Evolutionary conservation across 2,329 filamentous ascomycete species (phyloP).

Genomic region (Penicillium sp.): DNA sequence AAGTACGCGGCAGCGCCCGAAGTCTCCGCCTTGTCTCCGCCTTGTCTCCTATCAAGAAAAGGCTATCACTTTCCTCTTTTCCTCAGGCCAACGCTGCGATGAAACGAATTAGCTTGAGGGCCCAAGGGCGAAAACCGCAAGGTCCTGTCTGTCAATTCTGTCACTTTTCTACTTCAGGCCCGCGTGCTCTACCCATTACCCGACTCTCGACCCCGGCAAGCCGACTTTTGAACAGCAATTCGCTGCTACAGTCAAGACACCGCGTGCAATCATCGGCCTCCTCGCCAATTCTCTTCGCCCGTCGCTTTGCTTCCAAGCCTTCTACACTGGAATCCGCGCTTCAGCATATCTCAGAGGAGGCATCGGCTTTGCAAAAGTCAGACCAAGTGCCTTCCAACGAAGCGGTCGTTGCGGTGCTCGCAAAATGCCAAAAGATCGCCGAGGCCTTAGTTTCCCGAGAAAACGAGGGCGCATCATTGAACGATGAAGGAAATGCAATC

Average conservation of each 20-base stretch:
- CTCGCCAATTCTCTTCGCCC: conserved; percentile 1
- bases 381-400: conserved; percentile 35
- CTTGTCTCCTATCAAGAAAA: conserved; percentile 21
- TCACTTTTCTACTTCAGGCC: conserved; percentile 27
- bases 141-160: conserved; percentile 39
- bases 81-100: conserved; percentile 20
- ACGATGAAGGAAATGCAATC: conserved; percentile 34
- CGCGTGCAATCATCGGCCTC: conserved; percentile 5
- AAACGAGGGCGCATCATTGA: conserved; percentile 17
- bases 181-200: conserved; percentile 20
- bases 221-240: conserved; percentile 8
- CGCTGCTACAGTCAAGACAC: conserved; percentile 18
- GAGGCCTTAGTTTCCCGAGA: conserved; percentile 29
- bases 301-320: conserved; percentile 20
- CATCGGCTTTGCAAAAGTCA: conserved; percentile 27
- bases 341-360: conserved; percentile 28
- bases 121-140: conserved; percentile 22
- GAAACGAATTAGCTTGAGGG: conserved; percentile 34
- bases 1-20: conserved; percentile 20
- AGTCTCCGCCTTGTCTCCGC: conserved; percentile 35
- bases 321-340: conserved; percentile 24
- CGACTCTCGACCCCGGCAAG: conserved; percentile 10
- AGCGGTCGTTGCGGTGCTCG: conserved; percentile 31
- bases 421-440: conserved; percentile 33
- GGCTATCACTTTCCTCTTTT: background rate